A percentile compares a stretch with the other conserved stretches of the same genome.
These are phyloP conservation scores for Mortierella hygrophila DNA, from an alignment of 192 early-diverging fungal genomes.

Conservation along the genomic window DNA sequence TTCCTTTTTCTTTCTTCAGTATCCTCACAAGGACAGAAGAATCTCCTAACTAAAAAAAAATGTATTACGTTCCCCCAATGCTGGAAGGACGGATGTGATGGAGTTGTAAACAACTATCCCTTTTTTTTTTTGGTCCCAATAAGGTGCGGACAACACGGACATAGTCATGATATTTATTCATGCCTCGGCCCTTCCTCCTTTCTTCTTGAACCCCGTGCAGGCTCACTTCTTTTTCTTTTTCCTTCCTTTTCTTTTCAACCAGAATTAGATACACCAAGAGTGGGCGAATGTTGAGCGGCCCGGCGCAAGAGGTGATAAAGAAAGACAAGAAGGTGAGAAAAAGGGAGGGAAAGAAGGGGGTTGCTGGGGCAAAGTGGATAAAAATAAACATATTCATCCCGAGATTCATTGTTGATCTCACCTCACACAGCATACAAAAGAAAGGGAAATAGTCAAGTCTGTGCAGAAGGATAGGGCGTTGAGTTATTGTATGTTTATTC, in stretches of 20 bases:
- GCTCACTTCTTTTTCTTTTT: not conserved
- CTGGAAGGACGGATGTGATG: not conserved
- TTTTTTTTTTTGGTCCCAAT: not conserved
- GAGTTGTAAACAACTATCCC: not conserved
- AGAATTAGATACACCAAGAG: not conserved
- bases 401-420: not conserved
- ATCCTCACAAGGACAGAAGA: too few species aligned
- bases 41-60: not conserved
- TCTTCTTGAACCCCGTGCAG: not conserved
- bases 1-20: too few species aligned
- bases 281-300: too few species aligned
- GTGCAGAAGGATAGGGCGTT: too few species aligned
- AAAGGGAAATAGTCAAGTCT: too few species aligned
- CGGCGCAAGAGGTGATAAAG: not conserved
- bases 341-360: not conserved
- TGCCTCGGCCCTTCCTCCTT: not conserved
- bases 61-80: not conserved
- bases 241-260: not conserved
- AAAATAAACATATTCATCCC: constrained; percentile 1
- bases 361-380: not conserved
- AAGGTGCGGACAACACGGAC: not conserved
- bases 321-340: not conserved
- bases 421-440: too few species aligned
- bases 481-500: too few species aligned
- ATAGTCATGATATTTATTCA: not conserved